phyloP scores from a whole-genome alignment of 2,329 filamentous ascomycete species.

The Amylocarpus encephaloides region DNA sequence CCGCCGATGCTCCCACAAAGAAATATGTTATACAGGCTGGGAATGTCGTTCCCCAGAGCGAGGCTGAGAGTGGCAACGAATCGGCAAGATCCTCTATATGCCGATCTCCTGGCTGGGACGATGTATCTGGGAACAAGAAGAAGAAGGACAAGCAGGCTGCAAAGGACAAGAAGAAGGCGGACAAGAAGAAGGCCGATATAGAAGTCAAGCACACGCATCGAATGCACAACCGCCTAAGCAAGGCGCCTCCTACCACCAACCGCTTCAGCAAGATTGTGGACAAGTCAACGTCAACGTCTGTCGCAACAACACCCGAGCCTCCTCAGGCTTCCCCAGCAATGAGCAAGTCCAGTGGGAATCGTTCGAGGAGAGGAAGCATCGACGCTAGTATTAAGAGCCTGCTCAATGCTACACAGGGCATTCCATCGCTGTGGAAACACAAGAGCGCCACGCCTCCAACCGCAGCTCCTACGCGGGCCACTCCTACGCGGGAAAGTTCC shows the following conservation, averaged over 20 bases:
- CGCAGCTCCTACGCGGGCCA: neutral
- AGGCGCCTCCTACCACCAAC: constrained; percentile 25
- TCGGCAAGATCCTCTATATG: constrained; percentile 41
- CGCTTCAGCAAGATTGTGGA: constrained; percentile 17
- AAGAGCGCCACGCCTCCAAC: constrained; percentile 9
- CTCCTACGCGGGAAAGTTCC: constrained; percentile 8
- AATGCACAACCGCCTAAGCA: constrained; percentile 31
- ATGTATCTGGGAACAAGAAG: constrained; percentile 42
- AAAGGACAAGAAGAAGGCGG: constrained; percentile 36
- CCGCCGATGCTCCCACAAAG: constrained; percentile 9
- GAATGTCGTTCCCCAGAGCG: constrained; percentile 13
- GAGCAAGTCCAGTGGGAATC: constrained; percentile 4
- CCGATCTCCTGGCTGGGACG: constrained; percentile 57
- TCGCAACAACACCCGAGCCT: neutral
- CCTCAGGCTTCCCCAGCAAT: constrained; percentile 3
- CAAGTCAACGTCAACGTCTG: constrained; percentile 13
- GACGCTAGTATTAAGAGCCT: constrained; percentile 21
- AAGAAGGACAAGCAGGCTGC: constrained; percentile 38
- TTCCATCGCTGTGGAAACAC: constrained; percentile 11
- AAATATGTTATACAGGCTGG: constrained; percentile 19
- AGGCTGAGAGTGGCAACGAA: constrained; percentile 12
- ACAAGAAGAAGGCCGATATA: constrained; percentile 34
- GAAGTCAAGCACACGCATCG: constrained; percentile 36
- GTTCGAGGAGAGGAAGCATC: constrained; percentile 20
- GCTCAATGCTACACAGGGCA: constrained; percentile 12